Evolutionary conservation across 768 basidiomycete genomes (phyloP).

Genomic region (Lentinula edodes): DNA sequence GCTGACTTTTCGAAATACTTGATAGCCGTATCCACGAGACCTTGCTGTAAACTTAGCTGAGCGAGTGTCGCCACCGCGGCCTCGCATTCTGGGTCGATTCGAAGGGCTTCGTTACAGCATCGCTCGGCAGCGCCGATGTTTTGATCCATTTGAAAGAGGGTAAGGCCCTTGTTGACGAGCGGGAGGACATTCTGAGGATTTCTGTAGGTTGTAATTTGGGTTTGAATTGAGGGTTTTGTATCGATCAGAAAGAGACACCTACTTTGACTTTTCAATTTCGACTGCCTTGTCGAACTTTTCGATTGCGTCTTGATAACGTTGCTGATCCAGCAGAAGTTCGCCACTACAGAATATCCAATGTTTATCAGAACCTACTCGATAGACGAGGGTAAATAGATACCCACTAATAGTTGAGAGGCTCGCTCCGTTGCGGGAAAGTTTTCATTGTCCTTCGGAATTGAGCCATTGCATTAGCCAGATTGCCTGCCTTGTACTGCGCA

Average conservation of each 20-base stretch:
- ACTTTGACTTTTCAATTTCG: slow-evolving; percentile 77
- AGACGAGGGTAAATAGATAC: slow-evolving; percentile 19
- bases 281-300: slow-evolving; percentile 92
- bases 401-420: slow-evolving; percentile 94
- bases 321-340: slow-evolving; percentile 90
- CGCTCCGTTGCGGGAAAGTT: slow-evolving; percentile 80
- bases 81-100: slow-evolving; percentile 90
- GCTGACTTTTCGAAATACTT: slow-evolving; percentile 82
- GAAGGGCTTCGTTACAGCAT: slow-evolving; percentile 84
- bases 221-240: neutral
- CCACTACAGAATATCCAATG: slow-evolving; percentile 46
- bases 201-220: neutral
- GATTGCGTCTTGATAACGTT: slow-evolving; percentile 80
- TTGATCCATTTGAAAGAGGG: slow-evolving; percentile 93
- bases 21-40: slow-evolving; percentile 80
- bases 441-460: slow-evolving; percentile 84
- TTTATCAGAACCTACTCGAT: neutral
- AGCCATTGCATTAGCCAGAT: slow-evolving; percentile 78
- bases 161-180: slow-evolving; percentile 96
- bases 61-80: slow-evolving; percentile 95
- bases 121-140: slow-evolving; percentile 77
- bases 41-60: slow-evolving; percentile 87
- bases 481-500: slow-evolving; percentile 88
- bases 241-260: neutral
- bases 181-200: slow-evolving; percentile 79